Base-by-base conservation (phyloP, 768 basidiomycete genomes). In the Lactarius pseudohatsudake region DNA sequence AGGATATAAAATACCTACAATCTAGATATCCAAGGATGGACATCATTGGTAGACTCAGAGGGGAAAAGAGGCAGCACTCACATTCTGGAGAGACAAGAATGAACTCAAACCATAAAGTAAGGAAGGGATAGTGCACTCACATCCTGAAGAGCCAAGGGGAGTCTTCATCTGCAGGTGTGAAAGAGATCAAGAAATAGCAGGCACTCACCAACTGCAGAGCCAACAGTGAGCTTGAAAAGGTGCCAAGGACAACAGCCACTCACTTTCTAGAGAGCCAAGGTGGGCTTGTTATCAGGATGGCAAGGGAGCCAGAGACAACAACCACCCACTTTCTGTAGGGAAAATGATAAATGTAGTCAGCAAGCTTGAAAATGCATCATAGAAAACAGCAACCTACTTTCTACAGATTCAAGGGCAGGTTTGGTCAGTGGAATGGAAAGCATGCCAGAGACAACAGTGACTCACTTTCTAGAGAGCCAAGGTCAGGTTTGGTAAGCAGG, bases 401-500 rank as follows among this genome's bases (percentile, higher is more conserved):
- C 45, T 45, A 13, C n/a, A 45, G 9, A 10, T 1, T 9, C 45
- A 22, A 47, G 4, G 9, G n/a, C 4, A 22, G 9, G 15, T 4
- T 22, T 22, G 1, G 10, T 47, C n/a, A 22, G 45, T 3, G 10
- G n/a, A n/a, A 11, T 47, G 10, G 4, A 47, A 22, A 20, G 20
- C 3, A 0, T 20, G n/a, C n/a, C 1, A 9, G 1, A 9, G 32
- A 34, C 9, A 9, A 34, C 10, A 22, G n/a, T 3, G 11, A 47
- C 45, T 22, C 45, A 47, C 45, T 3, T 10, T 4, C 45, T 47
- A 0, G 4, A 22, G 10, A 11, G 10, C 3, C n/a, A 15, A 40
- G 11, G 38, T 0, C 1, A 0, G 0, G 9, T 2, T 9, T n/a
- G 8, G 20, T 45, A 8, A n/a, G 43, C 8, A 2, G 20, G 20